Evolutionary conservation across 78 protist genomes (phyloP).

Genomic region (Diacronema lutheri): DNA sequence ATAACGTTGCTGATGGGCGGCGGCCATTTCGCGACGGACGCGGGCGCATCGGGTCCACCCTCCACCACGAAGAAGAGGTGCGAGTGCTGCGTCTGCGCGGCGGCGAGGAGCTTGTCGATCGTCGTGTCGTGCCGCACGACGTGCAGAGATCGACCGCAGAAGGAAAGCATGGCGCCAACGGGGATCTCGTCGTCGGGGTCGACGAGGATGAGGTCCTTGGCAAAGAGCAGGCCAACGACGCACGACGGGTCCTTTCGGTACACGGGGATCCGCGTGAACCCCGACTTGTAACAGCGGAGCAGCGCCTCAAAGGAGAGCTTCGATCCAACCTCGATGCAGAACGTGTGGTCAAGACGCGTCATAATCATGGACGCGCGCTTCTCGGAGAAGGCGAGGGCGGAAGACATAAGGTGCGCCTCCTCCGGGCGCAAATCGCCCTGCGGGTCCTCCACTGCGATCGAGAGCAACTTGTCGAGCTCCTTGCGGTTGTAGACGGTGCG

Average conservation of each 20-base stretch:
- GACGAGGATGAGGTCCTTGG: slow-evolving; percentile 78
- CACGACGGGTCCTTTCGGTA: slow-evolving; percentile 41
- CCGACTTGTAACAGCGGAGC: slow-evolving; percentile 64
- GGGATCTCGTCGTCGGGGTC: slow-evolving; percentile 80
- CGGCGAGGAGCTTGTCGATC: slow-evolving; percentile 62
- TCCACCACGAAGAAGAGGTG: slow-evolving; percentile 64
- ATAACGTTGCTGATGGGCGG: not conserved
- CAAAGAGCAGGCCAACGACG: slow-evolving; percentile 73
- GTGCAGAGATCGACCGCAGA: not conserved
- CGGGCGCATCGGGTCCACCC: not conserved
- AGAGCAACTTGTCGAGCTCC: slow-evolving; percentile 64
- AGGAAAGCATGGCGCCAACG: slow-evolving; percentile 34
- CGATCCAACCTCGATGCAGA: slow-evolving; percentile 58
- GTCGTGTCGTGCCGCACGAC: slow-evolving; percentile 34
- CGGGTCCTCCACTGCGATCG: slow-evolving; percentile 51
- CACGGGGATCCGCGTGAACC: slow-evolving; percentile 86
- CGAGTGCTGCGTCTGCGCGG: slow-evolving; percentile 62
- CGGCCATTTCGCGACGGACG: not conserved
- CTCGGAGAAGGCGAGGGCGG: slow-evolving; percentile 70
- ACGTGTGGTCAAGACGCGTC: slow-evolving; percentile 76
- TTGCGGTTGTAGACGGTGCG: slow-evolving; percentile 68
- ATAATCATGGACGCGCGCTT: slow-evolving; percentile 50
- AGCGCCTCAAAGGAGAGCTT: slow-evolving; percentile 54
- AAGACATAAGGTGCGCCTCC: slow-evolving; percentile 61
- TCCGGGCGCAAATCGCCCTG: slow-evolving; percentile 51